A percentile compares a stretch with the other conserved stretches of the same genome.
phyloP scores from a whole-genome alignment of 73 alveolate genomes.

The Diophrys sp. region DNA sequence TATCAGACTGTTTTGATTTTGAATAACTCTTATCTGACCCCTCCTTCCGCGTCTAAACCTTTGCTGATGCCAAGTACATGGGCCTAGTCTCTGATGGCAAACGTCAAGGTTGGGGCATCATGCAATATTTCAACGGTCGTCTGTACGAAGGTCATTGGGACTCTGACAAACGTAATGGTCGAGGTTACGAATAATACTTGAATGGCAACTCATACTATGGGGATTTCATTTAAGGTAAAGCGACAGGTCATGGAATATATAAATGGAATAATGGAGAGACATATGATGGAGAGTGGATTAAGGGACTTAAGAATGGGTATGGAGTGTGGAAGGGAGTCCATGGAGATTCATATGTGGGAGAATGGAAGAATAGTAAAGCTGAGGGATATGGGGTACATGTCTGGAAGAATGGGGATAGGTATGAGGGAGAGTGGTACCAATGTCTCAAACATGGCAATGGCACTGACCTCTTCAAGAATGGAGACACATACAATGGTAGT shows the following conservation, averaged over 20 bases:
- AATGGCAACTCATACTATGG: slow-evolving; percentile 57
- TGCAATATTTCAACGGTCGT: slow-evolving; percentile 14
- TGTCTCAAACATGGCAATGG: slow-evolving; percentile 28
- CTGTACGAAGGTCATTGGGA: slow-evolving; percentile 28
- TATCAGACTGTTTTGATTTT: too few species aligned
- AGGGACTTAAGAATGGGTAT: slow-evolving; percentile 37
- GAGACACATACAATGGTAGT: slow-evolving; percentile 10
- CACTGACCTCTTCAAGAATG: slow-evolving; percentile 8
- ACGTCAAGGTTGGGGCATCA: slow-evolving; percentile 21
- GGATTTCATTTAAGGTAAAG: slow-evolving; percentile 63
- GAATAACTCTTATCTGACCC: too few species aligned
- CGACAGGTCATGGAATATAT: slow-evolving; percentile 58
- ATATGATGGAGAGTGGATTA: slow-evolving; percentile 51
- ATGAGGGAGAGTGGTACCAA: slow-evolving; percentile 28
- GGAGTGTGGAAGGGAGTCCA: slow-evolving; percentile 32
- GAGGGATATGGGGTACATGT: too few species aligned
- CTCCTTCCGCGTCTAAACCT: too few species aligned
- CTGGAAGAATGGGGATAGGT: slow-evolving; percentile 20
- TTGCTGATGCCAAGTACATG: too few species aligned
- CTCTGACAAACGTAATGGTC: slow-evolving; percentile 39
- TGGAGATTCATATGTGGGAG: slow-evolving; percentile 51
- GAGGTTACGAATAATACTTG: slow-evolving; percentile 45
- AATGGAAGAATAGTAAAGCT: slow-evolving; percentile 35
- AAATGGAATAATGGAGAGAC: slow-evolving; percentile 30
- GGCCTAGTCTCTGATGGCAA: too few species aligned